A percentile compares a stretch with the other conserved stretches of the same genome.
These are phyloP conservation scores for Chiua virens DNA, from an alignment of 768 basidiomycete genomes.

Conservation along the genomic window DNA sequence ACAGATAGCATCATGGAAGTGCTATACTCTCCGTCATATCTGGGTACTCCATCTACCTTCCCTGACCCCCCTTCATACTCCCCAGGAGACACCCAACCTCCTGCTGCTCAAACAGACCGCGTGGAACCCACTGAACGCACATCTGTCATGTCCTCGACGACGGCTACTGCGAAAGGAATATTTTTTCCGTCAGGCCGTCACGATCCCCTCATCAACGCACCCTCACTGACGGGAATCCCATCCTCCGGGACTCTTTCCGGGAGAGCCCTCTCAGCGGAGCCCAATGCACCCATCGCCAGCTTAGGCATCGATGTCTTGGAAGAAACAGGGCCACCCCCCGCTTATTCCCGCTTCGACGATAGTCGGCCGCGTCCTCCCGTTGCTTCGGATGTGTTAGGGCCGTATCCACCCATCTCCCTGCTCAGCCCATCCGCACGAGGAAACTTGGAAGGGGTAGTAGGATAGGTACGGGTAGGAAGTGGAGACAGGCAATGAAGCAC, in stretches of 20 bases:
- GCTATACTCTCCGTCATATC: slow-evolving; percentile 21
- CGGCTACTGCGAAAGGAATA: not conserved
- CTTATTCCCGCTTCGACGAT: slow-evolving; percentile 28
- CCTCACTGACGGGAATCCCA: slow-evolving; percentile 16
- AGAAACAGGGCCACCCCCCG: slow-evolving; percentile 10
- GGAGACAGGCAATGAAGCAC: no score
- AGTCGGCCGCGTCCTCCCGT: slow-evolving; percentile 4
- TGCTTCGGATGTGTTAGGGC: slow-evolving; percentile 16
- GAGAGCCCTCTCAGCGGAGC: not conserved
- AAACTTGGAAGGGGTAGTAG: not conserved
- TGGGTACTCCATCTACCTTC: slow-evolving; percentile 8
- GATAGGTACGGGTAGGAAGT: no score
- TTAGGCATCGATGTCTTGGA: slow-evolving; percentile 7
- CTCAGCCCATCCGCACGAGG: not conserved
- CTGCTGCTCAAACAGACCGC: not conserved
- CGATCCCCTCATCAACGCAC: slow-evolving; percentile 1
- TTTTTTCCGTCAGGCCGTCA: not conserved
- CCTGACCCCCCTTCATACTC: slow-evolving; percentile 22
- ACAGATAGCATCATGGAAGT: slow-evolving; percentile 24
- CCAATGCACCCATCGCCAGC: not conserved
- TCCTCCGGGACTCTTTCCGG: slow-evolving; percentile 1
- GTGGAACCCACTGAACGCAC: not conserved
- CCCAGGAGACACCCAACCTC: not conserved
- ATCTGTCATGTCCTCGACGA: not conserved
- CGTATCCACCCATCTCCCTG: slow-evolving; percentile 21